phyloP scores from a whole-genome alignment of 2,329 filamentous ascomycete genomes.

The Diaporthe aspalathi region DNA sequence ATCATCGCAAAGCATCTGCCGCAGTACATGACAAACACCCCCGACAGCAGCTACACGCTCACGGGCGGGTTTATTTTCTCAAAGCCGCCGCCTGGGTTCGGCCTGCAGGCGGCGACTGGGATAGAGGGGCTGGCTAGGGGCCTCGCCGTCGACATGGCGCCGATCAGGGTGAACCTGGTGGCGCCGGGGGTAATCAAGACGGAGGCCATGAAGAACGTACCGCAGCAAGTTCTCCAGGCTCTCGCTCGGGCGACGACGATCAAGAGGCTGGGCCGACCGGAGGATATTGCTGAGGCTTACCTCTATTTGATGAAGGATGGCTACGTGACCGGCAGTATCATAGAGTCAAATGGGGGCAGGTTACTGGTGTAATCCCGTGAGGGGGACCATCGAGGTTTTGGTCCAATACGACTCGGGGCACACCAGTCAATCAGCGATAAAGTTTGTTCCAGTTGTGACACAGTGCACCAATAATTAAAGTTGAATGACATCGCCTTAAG shows the following conservation, averaged over 20 bases:
- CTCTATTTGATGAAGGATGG: conserved; percentile 21
- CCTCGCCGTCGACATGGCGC: conserved; percentile 5
- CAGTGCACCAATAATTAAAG: no score
- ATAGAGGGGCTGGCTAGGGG: conserved; percentile 6
- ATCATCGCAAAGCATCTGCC: conserved; percentile 8
- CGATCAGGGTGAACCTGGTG: conserved; percentile 3
- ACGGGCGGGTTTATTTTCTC: conserved; percentile 9
- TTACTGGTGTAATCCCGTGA: not conserved
- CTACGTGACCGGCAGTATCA: conserved; percentile 7
- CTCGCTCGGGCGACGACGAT: conserved; percentile 1
- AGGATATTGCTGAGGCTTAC: conserved; percentile 22
- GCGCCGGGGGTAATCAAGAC: conserved; percentile 19
- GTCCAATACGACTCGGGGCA: not conserved
- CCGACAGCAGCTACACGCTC: conserved; percentile 1
- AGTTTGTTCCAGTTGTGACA: no score
- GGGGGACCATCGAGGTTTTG: no score
- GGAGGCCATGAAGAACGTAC: conserved; percentile 2
- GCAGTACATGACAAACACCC: not conserved
- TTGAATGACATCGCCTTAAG: no score
- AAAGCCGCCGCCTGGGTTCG: not conserved
- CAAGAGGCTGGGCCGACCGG: conserved; percentile 1
- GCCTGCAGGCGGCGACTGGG: not conserved
- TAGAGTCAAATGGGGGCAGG: conserved; percentile 13
- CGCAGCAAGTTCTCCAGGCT: conserved; percentile 3
- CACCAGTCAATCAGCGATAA: no score